Percentiles rank a stretch among this genome's conserved stretches.
Conservation (phyloP, 2,329 filamentous ascomycete genomes). For the Curvularia sp. region DNA sequence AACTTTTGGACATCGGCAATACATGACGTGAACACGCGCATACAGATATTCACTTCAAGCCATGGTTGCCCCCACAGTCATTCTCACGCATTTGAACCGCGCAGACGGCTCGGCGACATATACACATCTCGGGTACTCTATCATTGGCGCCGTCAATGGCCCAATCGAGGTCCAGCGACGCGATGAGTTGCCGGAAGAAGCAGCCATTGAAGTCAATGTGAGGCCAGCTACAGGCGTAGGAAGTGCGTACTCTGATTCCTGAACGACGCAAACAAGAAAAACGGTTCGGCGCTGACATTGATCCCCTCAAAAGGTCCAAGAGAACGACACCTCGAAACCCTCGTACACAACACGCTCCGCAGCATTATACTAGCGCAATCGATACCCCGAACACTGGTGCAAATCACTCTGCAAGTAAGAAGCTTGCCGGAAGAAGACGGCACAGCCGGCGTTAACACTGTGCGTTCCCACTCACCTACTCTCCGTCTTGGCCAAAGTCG, state of each 20-base stretch:
- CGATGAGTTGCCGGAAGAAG: conserved; percentile 91
- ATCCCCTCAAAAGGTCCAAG: conserved; percentile 47
- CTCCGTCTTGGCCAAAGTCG: conserved; percentile 12
- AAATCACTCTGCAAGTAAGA: conserved; percentile 80
- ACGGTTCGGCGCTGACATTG: not conserved
- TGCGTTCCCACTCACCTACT: conserved; percentile 50
- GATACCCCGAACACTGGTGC: conserved; percentile 78
- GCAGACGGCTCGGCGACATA: conserved; percentile 83
- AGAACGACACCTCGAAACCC: conserved; percentile 77
- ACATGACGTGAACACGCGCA: conserved; percentile 7
- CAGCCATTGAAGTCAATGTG: conserved; percentile 86
- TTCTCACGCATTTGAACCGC: conserved; percentile 62
- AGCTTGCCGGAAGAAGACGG: conserved; percentile 71
- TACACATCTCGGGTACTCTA: conserved; percentile 75
- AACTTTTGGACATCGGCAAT: conserved; percentile 29
- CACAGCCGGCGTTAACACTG: conserved; percentile 66
- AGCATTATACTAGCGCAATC: conserved; percentile 76
- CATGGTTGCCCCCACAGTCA: conserved; percentile 42
- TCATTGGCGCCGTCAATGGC: conserved; percentile 88
- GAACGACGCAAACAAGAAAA: not conserved
- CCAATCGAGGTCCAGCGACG: conserved; percentile 87
- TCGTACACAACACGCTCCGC: conserved; percentile 74
- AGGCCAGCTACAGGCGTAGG: conserved; percentile 84
- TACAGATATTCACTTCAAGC: conserved; percentile 1
- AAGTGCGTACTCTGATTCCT: conserved; percentile 53